phyloP scores from a whole-genome alignment of 768 basidiomycete genomes.

The Kondoa subrosea region DNA sequence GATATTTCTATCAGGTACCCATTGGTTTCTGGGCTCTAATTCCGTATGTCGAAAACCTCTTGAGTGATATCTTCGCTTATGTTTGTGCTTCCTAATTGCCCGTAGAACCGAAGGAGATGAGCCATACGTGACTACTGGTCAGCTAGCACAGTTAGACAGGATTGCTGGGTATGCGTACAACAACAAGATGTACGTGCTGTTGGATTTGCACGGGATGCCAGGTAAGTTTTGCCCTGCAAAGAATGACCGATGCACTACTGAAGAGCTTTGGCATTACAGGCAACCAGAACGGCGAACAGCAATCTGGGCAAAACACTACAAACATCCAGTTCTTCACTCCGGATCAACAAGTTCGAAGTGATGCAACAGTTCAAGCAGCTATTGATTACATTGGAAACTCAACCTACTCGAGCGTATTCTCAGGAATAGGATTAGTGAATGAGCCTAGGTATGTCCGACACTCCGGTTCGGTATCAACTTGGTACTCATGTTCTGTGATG shows the following conservation, averaged over 20 bases:
- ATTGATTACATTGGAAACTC: conserved; percentile 22
- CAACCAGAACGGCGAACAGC: conserved; percentile 3
- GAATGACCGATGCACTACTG: not conserved
- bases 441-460: conserved; percentile 2
- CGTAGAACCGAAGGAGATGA: conserved; percentile 21
- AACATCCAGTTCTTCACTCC: conserved; percentile 18
- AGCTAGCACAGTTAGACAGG: conserved; percentile 24
- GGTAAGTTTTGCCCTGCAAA: not conserved
- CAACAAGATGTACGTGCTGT: conserved; percentile 25
- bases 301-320: conserved; percentile 9
- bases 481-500: conserved; percentile 15
- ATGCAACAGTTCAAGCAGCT: conserved; percentile 23
- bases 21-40: conserved; percentile 27
- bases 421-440: conserved; percentile 22
- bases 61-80: too few species aligned
- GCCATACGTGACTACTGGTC: conserved; percentile 23
- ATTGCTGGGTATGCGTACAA: conserved; percentile 22
- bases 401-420: conserved; percentile 27
- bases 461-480: not conserved
- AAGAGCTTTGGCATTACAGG: too few species aligned
- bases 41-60: too few species aligned
- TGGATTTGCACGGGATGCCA: conserved; percentile 12
- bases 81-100: too few species aligned
- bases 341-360: conserved; percentile 20
- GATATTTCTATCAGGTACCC: not conserved